Evolutionary conservation across 805 yeast genomes (phyloP), one percentile per base, ranked within the genome.

Genomic region (Schizosaccharomyces lindneri): DNA sequence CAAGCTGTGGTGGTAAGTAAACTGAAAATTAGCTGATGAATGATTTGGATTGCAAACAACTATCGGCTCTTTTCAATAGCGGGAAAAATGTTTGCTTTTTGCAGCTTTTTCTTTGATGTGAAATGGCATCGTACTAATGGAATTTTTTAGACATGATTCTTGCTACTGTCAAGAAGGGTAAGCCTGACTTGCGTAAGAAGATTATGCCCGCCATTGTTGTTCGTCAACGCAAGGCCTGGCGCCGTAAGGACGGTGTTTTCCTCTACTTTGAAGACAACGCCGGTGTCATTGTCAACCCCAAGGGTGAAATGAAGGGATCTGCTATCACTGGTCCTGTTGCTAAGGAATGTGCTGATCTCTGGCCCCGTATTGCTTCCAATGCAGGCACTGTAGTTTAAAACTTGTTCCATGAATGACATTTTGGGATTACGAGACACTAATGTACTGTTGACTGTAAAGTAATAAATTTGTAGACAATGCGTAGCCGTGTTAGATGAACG

Each of bases 231-330:
- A 90, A 89, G 83, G 88, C 99, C 70, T 93, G 99, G 99, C 90
- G 99, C 90, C 87, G 99, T 86, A 90, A 84, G 84, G 99, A 93
- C 76, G 99, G 99, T 86, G 85, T 88, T 72, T 93, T 77, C 89
- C 87, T 93, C 78, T 93, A 93, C 87, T 93, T 93, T 73, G 99
- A 93, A 83, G 99, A 93, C 81, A 93, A 93, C 75, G 99, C 99
- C 69, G 98, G 98, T 84, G 99, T 94, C 78, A 93, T 93, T 75
- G 98, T 93, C 77, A 93, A 93, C 82, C 98, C 99, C 76, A 93
- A 93, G 93, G 99, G 99, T 83, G 99, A 93, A 81, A 93, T 94
- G 98, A 93, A 93, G 84, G 99, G 99, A 81, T 94, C 98, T 71
- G 99, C 98, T 74, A 93, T 93, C 78, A 94, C 99, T 75, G 99